Base-by-base conservation (phyloP, 306 rosid genomes). In the Vicia villosa region DNA sequence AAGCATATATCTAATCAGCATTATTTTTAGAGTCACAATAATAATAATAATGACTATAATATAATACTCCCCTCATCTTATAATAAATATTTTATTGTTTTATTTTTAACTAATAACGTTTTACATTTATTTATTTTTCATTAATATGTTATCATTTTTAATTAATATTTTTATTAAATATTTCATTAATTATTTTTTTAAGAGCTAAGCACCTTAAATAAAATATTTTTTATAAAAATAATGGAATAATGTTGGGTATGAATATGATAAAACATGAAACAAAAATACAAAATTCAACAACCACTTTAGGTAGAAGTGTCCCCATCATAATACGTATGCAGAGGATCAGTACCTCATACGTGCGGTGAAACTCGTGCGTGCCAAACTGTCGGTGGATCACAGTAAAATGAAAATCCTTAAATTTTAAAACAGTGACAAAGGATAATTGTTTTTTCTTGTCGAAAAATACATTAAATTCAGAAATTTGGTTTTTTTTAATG, bases 351-450 rank as follows among this genome's bases (percentile, higher is more conserved):
- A 30, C 72, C 36, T 15, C 13, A 14, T 76, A 70, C 90, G 85
- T 79, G 84, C 38, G 11, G 20, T 2, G 6, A 7, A 9, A 2
- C 32, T 52, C 79, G 82, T 66, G 36, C 84, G 84, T 79, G 82
- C 78, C 57, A 34, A 67, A 79, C 81, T 82, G 89, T 84, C 86
- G 89, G 87, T 87, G 87, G 52, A 32, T 43, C 32, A 26, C 13
- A 65, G 65, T 26, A 52, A 20, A 52, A 17, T 3, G 12, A 59
- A 32, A 63, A 58, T 36, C 43, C 52, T n/a, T 16, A 47, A 69
- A 62, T 20, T 72, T 61, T 50, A 12, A 45, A 2, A 34, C 41
- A 11, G 13, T 20, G 12, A 17, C 12, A 32, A 32, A 32, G 8
- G 37, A 5, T 32, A 32, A 32, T 32, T 32, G 37, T 32, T 32